A percentile compares a stretch with the other conserved stretches of the same genome.
Evolutionary conservation across 2,329 filamentous ascomycete species (phyloP).

Genomic region (Arachnopeziza araneosa): DNA sequence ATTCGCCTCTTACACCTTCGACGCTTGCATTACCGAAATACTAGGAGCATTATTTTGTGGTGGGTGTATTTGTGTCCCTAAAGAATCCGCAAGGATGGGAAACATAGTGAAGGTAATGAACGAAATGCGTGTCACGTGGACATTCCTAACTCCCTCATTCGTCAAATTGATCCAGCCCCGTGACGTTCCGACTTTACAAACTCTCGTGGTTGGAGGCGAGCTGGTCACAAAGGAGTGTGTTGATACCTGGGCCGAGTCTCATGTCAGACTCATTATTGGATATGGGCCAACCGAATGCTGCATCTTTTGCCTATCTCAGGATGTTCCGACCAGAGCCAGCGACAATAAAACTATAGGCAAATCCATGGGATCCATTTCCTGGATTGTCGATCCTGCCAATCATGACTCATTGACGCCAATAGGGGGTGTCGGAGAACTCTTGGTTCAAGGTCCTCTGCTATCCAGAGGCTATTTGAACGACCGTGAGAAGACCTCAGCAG

Average conservation of each 20-base stretch:
- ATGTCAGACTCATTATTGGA: constrained; percentile 25
- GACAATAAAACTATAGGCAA: not conserved
- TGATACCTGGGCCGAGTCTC: constrained; percentile 17
- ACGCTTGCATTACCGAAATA: too few relatives aligned
- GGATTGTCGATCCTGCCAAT: constrained; percentile 2
- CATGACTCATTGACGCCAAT: constrained; percentile 14
- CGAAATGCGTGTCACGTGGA: too few relatives aligned
- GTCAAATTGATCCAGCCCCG: constrained; percentile 81
- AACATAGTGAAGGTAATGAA: not conserved
- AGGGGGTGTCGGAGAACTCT: constrained; percentile 14
- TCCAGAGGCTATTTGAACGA: not conserved
- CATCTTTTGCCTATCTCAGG: not conserved
- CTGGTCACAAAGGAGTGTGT: constrained; percentile 54
- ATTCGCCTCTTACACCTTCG: too few relatives aligned
- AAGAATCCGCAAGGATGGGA: constrained; percentile 14
- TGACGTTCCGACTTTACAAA: constrained; percentile 64
- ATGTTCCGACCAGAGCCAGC: too few relatives aligned
- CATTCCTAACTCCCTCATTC: constrained; percentile 40
- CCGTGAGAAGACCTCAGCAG: not conserved
- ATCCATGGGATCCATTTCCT: not conserved
- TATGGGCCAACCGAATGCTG: constrained; percentile 78
- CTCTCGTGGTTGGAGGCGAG: constrained; percentile 85
- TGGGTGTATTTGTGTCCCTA: constrained; percentile 30
- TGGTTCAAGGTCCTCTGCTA: constrained; percentile 35
- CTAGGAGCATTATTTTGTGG: too few relatives aligned